Evolutionary conservation across 2,329 filamentous ascomycete genomes (phyloP).

Genomic region (Pseudocercospora musae): DNA sequence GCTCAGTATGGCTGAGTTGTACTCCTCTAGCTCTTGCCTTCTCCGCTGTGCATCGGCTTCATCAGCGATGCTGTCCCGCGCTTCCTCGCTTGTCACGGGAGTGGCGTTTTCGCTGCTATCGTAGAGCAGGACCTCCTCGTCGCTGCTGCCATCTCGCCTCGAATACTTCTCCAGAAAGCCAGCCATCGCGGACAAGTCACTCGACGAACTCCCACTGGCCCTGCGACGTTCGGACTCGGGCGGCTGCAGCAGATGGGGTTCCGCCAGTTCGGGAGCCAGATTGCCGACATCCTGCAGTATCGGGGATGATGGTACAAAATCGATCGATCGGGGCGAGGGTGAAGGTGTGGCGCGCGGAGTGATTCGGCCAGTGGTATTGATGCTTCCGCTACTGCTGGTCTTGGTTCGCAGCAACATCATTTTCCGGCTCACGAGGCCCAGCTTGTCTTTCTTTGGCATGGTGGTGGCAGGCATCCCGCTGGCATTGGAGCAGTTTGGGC

Average conservation of each 20-base stretch:
- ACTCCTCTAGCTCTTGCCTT: conserved; percentile 50
- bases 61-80: conserved; percentile 15
- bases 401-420: conserved; percentile 34
- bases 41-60: conserved; percentile 29
- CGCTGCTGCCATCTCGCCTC: conserved; percentile 18
- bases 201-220: conserved; percentile 38
- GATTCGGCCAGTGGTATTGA: background rate
- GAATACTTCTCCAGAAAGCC: conserved; percentile 33
- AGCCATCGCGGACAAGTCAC: conserved; percentile 42
- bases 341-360: conserved; percentile 2
- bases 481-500: conserved; percentile 1
- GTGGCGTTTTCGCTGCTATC: conserved; percentile 20
- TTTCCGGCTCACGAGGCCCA: conserved; percentile 32
- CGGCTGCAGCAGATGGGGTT: conserved; percentile 12
- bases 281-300: conserved; percentile 32
- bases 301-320: conserved; percentile 30
- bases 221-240: conserved; percentile 33
- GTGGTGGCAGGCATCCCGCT: conserved; percentile 5
- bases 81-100: background rate
- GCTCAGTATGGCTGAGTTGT: conserved; percentile 72
- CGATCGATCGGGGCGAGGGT: conserved; percentile 14
- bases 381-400: conserved; percentile 19
- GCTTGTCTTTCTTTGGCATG: conserved; percentile 29
- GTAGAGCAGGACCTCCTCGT: conserved; percentile 20
- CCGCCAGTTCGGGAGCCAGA: conserved; percentile 24